phyloP scores from a whole-genome alignment of 768 basidiomycete genomes.

The Agaricus blazei region DNA sequence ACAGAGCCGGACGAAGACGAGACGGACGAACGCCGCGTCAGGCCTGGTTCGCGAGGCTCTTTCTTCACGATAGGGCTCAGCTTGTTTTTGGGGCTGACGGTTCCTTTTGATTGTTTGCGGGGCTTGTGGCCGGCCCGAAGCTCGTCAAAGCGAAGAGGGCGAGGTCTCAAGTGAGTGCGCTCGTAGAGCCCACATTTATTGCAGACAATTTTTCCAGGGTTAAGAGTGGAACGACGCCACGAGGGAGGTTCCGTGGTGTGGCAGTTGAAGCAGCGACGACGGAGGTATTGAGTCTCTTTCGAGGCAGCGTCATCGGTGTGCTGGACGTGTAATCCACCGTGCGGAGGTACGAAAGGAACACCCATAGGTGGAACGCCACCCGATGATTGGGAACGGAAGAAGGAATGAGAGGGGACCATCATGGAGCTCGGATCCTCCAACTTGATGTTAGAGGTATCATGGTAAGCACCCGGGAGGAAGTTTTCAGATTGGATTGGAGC shows the following conservation, averaged over 20 bases:
- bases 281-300: conserved; percentile 88
- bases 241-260: conserved; percentile 88
- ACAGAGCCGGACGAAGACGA: conserved; percentile 49
- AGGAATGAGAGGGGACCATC: conserved; percentile 60
- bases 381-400: conserved; percentile 37
- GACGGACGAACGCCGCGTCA: conserved; percentile 57
- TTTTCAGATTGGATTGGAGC: conserved; percentile 29
- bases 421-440: conserved; percentile 57
- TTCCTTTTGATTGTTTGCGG: conserved; percentile 46
- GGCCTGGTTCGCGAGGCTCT: conserved; percentile 50
- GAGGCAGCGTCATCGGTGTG: conserved; percentile 89
- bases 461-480: conserved; percentile 38
- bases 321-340: conserved; percentile 63
- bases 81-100: conserved; percentile 32
- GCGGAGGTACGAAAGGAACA: conserved; percentile 35
- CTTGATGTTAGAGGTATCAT: conserved; percentile 48
- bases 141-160: conserved; percentile 84
- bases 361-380: conserved; percentile 14
- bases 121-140: conserved; percentile 84
- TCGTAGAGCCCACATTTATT: conserved; percentile 93
- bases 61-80: conserved; percentile 49
- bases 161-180: conserved; percentile 78
- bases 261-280: conserved; percentile 86
- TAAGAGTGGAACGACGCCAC: conserved; percentile 84
- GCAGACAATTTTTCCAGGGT: conserved; percentile 90